phyloP scores from a whole-genome alignment of 192 early-diverging fungal species.

The Coemansia sp. region DNA sequence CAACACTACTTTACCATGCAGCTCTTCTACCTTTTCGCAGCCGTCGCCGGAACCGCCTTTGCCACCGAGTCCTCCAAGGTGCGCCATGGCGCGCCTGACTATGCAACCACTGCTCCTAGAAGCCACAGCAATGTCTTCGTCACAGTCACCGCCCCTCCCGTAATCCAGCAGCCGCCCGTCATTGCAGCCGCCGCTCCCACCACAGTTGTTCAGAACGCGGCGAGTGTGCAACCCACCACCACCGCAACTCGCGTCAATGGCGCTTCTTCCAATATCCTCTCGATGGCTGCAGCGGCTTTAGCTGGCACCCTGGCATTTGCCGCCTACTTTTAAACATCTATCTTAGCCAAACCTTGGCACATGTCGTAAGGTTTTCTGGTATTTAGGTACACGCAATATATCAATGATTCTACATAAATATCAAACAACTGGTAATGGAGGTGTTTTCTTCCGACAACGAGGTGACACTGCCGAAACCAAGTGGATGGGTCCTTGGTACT shows the following conservation, averaged over 20 bases:
- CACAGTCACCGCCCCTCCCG: constrained; percentile 44
- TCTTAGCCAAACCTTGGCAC: not conserved
- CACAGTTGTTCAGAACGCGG: constrained; percentile 51
- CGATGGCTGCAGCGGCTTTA: constrained; percentile 44
- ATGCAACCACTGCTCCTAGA: not conserved
- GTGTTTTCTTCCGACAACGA: not conserved
- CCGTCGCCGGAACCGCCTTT: not conserved
- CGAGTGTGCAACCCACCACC: constrained; percentile 28
- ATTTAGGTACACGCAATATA: too few relatives aligned
- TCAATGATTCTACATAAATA: too few relatives aligned
- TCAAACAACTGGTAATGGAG: not conserved
- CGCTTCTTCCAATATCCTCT: constrained; percentile 14
- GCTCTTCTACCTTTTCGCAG: not conserved
- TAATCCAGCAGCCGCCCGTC: constrained; percentile 31
- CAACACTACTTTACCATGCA: too few relatives aligned
- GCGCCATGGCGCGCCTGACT: constrained; percentile 11
- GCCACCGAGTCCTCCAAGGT: constrained; percentile 19
- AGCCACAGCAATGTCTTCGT: constrained; percentile 32
- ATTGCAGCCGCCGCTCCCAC: constrained; percentile 19
- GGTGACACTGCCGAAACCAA: not conserved
- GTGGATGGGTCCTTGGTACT: constrained; percentile 48
- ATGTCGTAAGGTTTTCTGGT: too few relatives aligned
- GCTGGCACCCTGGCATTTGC: constrained; percentile 40
- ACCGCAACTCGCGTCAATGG: constrained; percentile 40
- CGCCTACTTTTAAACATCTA: constrained; percentile 34